Percentiles rank a stretch among this genome's conserved stretches.
These are phyloP conservation scores for Curvularia sp. DNA, from an alignment of 2,329 filamentous ascomycete genomes.

Conservation along the genomic window DNA sequence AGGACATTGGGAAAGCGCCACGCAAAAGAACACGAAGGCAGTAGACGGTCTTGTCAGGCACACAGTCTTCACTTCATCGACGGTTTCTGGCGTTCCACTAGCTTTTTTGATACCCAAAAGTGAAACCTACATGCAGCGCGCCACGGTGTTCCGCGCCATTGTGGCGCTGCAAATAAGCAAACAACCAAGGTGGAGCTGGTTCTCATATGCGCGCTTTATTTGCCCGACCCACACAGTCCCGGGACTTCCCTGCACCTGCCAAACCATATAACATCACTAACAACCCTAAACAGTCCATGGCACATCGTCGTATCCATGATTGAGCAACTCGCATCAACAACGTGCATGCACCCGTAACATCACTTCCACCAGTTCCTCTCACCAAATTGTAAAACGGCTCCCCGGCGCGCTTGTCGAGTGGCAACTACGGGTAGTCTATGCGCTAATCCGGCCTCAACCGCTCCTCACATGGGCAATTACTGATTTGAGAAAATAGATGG, in stretches of 20 bases:
- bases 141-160: slow-evolving; percentile 1
- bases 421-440: slow-evolving; percentile 6
- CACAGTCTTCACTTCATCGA: neutral
- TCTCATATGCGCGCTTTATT: neutral
- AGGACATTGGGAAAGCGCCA: slow-evolving; percentile 41
- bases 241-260: neutral
- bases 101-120: neutral
- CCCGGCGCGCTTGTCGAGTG: neutral
- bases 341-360: neutral
- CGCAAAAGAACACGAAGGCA: slow-evolving; percentile 13
- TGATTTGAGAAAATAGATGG: neutral
- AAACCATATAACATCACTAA: neutral
- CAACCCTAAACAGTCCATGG: neutral
- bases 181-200: neutral
- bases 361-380: neutral
- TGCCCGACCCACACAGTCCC: slow-evolving; percentile 1
- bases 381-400: neutral
- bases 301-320: neutral
- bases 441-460: neutral
- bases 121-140: neutral
- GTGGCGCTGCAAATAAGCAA: slow-evolving; percentile 9
- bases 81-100: neutral
- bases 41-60: neutral
- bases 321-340: neutral
- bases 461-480: neutral